Base-by-base conservation (phyloP, 208 protist genomes). In the Trypanosoma brucei region DNA sequence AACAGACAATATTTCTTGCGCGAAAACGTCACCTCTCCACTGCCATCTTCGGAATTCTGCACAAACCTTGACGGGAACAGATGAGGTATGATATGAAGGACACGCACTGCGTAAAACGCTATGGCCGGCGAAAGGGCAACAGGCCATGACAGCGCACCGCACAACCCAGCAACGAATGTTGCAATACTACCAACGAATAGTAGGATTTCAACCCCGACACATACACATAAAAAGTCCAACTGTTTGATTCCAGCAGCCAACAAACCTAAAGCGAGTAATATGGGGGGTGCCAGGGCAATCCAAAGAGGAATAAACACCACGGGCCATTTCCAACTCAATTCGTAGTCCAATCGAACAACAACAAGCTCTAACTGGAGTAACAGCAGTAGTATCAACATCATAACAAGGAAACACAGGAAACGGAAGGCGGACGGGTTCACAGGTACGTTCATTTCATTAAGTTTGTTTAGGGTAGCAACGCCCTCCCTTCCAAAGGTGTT, bases 91-190 rank as follows among this genome's bases (percentile, higher is more conserved):
- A 72, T 55, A 8, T 63, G 61, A 55, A 65, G 35, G 2, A 66
- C 66, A 38, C 71, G 54, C 30, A 84, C 13, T 33, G 57, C 59
- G 55, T 78, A 83, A 60, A 74, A 70, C 2, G 70, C 49, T 38
- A 72, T 34, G 54, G 67, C 72, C 36, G 76, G 69, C 33, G 72
- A 55, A 40, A 89, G 65, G 22, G 83, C 73, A 22, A 53, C 11
- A n/a, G 34, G 52, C 58, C 51, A 59, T 54, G 3, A 1, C 42
- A 71, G 11, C 14, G 39, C 34, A 11, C 65, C 72, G n/a, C 72
- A 67, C 6, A 86, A 66, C n/a, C 65, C 79, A 36, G 75, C 72
- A 5, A 74, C 68, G 46, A 74, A 68, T n/a, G 65, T 70, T 4
- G 64, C 71, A 31, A 65, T 45, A 6, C 56, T 60, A 22, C 68